Percentiles rank a stretch among this genome's conserved stretches.
phyloP scores from a whole-genome alignment of 441 rosid genomes.

The Populus tomentosa region DNA sequence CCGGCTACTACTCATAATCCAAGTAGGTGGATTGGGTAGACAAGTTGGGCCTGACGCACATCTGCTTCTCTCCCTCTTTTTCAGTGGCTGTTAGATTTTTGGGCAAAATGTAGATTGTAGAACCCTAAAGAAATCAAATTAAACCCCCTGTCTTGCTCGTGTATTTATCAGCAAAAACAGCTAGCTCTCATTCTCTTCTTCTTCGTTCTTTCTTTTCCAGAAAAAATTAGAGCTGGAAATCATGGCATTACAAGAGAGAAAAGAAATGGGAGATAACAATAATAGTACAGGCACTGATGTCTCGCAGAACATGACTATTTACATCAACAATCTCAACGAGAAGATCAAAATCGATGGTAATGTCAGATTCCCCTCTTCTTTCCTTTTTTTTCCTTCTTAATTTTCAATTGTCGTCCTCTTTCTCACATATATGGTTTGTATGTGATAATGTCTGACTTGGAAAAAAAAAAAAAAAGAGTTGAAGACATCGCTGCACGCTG shows the following conservation, averaged over 20 bases:
- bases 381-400: neutral
- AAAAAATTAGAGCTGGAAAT: neutral
- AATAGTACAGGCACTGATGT: constrained; percentile 41
- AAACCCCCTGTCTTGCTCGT: neutral
- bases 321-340: constrained; percentile 97
- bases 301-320: constrained; percentile 69
- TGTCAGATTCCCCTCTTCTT: neutral
- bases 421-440: neutral
- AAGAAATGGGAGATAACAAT: constrained; percentile 42
- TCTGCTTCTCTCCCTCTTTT: neutral
- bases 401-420: neutral
- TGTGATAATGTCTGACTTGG: neutral
- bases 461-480: constrained; percentile 42
- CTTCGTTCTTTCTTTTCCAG: neutral
- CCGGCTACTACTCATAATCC: neutral
- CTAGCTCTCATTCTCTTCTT: neutral
- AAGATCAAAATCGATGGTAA: constrained; percentile 86
- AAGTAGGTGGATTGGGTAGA: neutral
- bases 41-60: neutral
- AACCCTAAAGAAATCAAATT: neutral
- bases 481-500: constrained; percentile 86
- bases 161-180: neutral
- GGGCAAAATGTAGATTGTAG: neutral
- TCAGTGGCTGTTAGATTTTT: neutral
- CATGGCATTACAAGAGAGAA: constrained; percentile 17